Evolutionary conservation across 306 rosid species (phyloP), one percentile per base, ranked within the genome.

Genomic region (Fagus sylvatica): DNA sequence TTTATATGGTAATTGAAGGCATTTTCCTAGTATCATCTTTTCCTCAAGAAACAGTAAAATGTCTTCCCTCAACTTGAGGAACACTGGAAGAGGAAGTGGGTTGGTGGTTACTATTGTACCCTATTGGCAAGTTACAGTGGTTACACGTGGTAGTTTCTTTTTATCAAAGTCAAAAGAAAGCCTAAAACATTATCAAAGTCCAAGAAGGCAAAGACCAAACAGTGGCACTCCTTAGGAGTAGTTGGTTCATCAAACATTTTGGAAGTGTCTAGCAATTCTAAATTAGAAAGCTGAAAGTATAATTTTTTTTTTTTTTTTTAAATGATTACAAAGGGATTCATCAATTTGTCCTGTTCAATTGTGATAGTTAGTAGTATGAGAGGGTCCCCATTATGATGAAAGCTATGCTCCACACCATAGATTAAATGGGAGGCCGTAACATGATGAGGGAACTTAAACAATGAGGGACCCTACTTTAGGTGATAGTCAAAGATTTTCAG

Each of bases 391-490:
- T 6, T 32, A 51, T 32, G 39, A 12, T 53, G 17, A 71, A 43
- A 69, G 74, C 54, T 7, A 43, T 55, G 74, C 54, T 7, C 71
- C 42, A 37, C 61, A 13, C 19, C 30, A 19, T 28, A 78, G 30
- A 17, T 39, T 62, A 62, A 43, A 34, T 9, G 42, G 73, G 68
- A 54, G 49, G 66, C 28, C 49, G 41, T 22, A n/a, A 57, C 33
- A 53, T 66, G 6, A 74, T 54, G 74, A 61, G 48, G 67, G 32
- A 36, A 72, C 53, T 34, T 4, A 66, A 71, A 60, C 30, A 56
- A 51, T 55, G 74, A 64, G 72, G 72, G 75, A 22, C 79, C 69
- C 81, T 56, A 40, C 76, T 49, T 76, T 40, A 9, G 73, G 8
- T 41, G 33, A 79, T 62, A 16, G 54, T 59, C 61, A 57, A 68